Evolutionary conservation across 2,329 filamentous ascomycete species (phyloP).

Genomic region (Aureobasidium sp.): DNA sequence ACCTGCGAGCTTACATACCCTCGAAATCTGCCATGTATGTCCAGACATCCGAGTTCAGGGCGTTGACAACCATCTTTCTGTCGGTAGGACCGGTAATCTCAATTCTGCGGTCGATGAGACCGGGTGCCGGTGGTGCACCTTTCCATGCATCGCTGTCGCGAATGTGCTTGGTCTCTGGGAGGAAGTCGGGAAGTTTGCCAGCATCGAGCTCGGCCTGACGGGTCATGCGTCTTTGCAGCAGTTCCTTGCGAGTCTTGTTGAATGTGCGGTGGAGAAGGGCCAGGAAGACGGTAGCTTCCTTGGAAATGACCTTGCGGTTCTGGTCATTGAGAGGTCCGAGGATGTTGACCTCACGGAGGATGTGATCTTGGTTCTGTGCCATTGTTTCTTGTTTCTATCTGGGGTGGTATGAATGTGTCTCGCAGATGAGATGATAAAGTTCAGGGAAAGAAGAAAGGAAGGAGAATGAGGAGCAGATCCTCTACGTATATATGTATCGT

Average conservation of each 20-base stretch:
- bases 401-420: not conserved
- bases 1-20: slow-evolving; percentile 47
- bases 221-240: slow-evolving; percentile 76
- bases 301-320: slow-evolving; percentile 85
- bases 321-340: slow-evolving; percentile 68
- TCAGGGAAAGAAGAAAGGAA: not conserved
- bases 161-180: slow-evolving; percentile 91
- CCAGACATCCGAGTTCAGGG: slow-evolving; percentile 90
- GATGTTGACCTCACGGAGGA: slow-evolving; percentile 83
- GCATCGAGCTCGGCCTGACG: slow-evolving; percentile 91
- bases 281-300: slow-evolving; percentile 83
- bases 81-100: slow-evolving; percentile 98
- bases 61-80: slow-evolving; percentile 98
- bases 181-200: slow-evolving; percentile 82
- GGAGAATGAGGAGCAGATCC: not conserved
- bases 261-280: slow-evolving; percentile 92
- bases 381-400: slow-evolving; percentile 12
- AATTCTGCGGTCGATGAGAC: slow-evolving; percentile 83
- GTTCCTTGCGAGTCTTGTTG: slow-evolving; percentile 76
- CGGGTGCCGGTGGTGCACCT: slow-evolving; percentile 86
- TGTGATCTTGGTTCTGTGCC: slow-evolving; percentile 44
- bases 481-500: slow-evolving; percentile 6
- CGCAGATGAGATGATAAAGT: not conserved
- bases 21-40: slow-evolving; percentile 99
- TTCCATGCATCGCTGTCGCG: slow-evolving; percentile 92